These are phyloP conservation scores for Salix koriyanagi DNA, from an alignment of 345 rosid species.

Conservation along the genomic window DNA sequence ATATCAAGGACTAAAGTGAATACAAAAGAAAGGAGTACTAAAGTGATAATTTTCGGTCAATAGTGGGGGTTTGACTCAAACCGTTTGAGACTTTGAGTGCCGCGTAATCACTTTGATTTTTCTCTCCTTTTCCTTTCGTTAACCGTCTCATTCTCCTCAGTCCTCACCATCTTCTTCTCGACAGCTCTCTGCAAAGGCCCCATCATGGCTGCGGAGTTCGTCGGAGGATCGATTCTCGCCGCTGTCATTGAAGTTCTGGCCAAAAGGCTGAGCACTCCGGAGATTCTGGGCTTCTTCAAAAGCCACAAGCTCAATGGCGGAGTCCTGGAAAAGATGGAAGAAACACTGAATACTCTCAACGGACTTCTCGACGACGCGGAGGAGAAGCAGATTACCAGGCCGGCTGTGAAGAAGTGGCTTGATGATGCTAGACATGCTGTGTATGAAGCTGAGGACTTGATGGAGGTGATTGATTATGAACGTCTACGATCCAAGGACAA, in stretches of 20 bases:
- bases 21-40: too few species aligned
- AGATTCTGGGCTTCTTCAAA: slow-evolving; percentile 5
- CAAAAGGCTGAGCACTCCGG: background rate
- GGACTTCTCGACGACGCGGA: slow-evolving; percentile 18
- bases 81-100: too few species aligned
- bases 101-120: too few species aligned
- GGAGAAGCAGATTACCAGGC: slow-evolving; percentile 11
- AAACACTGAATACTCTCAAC: background rate
- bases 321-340: background rate
- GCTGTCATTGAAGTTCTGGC: slow-evolving; percentile 4
- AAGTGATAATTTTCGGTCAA: too few species aligned
- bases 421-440: slow-evolving; percentile 12
- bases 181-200: background rate
- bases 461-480: slow-evolving; percentile 16
- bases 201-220: background rate
- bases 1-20: too few species aligned
- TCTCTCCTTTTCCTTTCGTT: too few species aligned
- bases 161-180: too few species aligned
- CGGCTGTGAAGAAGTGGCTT: slow-evolving; percentile 8
- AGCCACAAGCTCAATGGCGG: background rate
- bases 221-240: slow-evolving; percentile 5
- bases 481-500: background rate
- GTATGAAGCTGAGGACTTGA: slow-evolving; percentile 22
- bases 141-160: too few species aligned
- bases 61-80: too few species aligned